A percentile compares a stretch with the other conserved stretches of the same genome.
Evolutionary conservation across 129 eudicot species (phyloP).

Genomic region (sunflower (Helianthus annuus)): HanXRQr2.0-SUNRISE NC_035440.2:26544543-26545042

Average conservation of each 20-base stretch:
- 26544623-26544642: not conserved
- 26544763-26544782: conserved; percentile 29
- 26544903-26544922: too few species aligned
- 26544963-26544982: too few species aligned
- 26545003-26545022: too few species aligned
- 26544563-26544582: conserved; percentile 10
- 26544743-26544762: conserved; percentile 10
- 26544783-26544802: conserved; percentile 27
- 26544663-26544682: too few species aligned
- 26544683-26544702: too few species aligned
- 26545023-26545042: too few species aligned
- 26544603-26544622: not conserved
- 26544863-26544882: too few species aligned
- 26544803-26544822: conserved; percentile 26
- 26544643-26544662: conserved; percentile 25
- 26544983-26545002: too few species aligned
- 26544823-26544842: conserved; percentile 28
- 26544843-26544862: not conserved
- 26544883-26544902: too few species aligned
- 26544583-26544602: not conserved
- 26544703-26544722: too few species aligned
- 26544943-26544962: too few species aligned
- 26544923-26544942: too few species aligned
- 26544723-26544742: not conserved
- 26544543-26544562: not conserved